A percentile compares a stretch with the other conserved stretches of the same genome.
Evolutionary conservation across 2,329 filamentous ascomycete genomes (phyloP).

Genomic region (Hawksworthiomyces lignivorus): DNA sequence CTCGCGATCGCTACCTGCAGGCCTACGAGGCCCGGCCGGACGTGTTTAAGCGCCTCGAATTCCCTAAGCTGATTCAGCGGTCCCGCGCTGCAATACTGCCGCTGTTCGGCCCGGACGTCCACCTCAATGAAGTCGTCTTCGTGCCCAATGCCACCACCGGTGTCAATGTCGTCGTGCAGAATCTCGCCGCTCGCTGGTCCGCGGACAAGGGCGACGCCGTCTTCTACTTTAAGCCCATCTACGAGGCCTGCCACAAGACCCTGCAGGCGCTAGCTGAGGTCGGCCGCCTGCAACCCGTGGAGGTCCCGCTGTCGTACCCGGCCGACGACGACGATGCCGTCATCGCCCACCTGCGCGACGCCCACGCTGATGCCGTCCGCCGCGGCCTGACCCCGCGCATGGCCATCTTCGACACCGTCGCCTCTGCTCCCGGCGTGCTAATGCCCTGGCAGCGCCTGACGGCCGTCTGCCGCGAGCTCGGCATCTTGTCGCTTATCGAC

Average conservation of each 20-base stretch:
- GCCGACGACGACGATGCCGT: constrained; percentile 54
- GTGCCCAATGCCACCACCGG: constrained; percentile 65
- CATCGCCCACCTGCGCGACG: constrained; percentile 41
- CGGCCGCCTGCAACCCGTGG: constrained; percentile 23
- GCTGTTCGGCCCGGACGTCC: constrained; percentile 42
- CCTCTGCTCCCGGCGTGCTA: constrained; percentile 58
- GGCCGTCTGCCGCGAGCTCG: constrained; percentile 46
- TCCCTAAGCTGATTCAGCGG: constrained; percentile 45
- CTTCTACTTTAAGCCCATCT: constrained; percentile 60
- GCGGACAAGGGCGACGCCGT: constrained; percentile 49
- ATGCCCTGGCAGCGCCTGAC: constrained; percentile 62
- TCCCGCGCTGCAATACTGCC: constrained; percentile 52
- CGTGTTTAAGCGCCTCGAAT: constrained; percentile 55
- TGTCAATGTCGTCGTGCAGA: constrained; percentile 60
- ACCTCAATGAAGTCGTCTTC: constrained; percentile 52
- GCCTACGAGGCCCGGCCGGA: constrained; percentile 55
- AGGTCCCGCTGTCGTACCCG: constrained; percentile 52
- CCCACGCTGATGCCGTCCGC: constrained; percentile 39
- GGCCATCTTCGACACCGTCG: constrained; percentile 64
- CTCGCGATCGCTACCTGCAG: constrained; percentile 45
- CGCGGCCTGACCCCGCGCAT: constrained; percentile 49
- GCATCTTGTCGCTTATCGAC: constrained; percentile 59
- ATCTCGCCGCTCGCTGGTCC: constrained; percentile 31
- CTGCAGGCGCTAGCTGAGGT: constrained; percentile 54
- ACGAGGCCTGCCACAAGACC: constrained; percentile 58